Conservation (phyloP, 164 flowering plant genomes). For the Houttuynia cordata region DNA sequence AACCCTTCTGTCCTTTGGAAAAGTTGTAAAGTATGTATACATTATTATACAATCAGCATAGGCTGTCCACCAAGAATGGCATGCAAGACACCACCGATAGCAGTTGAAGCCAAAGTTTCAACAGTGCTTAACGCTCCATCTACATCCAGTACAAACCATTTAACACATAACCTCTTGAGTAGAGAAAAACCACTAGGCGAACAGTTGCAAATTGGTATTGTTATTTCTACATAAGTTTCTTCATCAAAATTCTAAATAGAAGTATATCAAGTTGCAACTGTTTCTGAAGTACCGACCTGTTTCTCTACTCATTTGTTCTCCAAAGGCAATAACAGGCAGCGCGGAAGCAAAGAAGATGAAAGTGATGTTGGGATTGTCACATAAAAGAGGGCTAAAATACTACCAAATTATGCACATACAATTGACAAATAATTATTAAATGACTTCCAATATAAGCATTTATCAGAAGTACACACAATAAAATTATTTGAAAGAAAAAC, state of each 20-base stretch:
- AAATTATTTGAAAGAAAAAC: no score
- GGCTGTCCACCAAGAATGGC: slow-evolving; percentile 60
- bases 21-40: slow-evolving; percentile 48
- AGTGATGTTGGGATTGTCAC: no score
- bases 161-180: background rate
- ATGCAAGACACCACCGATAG: slow-evolving; percentile 55
- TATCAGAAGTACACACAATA: no score
- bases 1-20: slow-evolving; percentile 19
- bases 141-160: slow-evolving; percentile 2
- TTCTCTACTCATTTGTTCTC: slow-evolving; percentile 45
- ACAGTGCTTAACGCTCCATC: slow-evolving; percentile 55
- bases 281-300: slow-evolving; percentile 27
- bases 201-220: background rate
- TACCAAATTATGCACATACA: no score
- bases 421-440: no score
- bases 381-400: no score
- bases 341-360: slow-evolving; percentile 56
- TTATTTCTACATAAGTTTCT: background rate
- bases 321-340: slow-evolving; percentile 56
- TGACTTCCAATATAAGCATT: no score
- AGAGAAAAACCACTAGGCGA: background rate
- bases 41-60: slow-evolving; percentile 40
- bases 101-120: slow-evolving; percentile 51
- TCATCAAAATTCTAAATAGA: background rate
- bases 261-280: background rate